These are phyloP conservation scores for Hypoxylon cercidicola DNA, from an alignment of 495 filamentous ascomycete genomes.

Conservation along the genomic window DNA sequence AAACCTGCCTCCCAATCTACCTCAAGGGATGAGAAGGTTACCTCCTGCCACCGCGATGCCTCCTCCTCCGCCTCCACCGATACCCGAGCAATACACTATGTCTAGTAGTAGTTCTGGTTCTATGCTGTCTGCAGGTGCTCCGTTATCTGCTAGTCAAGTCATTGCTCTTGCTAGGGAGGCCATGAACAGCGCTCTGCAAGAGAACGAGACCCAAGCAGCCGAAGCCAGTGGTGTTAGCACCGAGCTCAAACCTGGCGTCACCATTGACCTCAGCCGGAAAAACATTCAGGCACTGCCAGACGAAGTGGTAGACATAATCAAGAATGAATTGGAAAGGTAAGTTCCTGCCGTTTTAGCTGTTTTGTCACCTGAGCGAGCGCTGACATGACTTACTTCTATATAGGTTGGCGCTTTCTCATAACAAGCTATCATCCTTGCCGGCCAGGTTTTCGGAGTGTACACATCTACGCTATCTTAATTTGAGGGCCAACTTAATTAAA, in stretches of 20 bases:
- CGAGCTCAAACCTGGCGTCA: slow-evolving; percentile 80
- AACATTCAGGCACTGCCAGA: slow-evolving; percentile 83
- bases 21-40: slow-evolving; percentile 50
- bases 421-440: slow-evolving; percentile 81
- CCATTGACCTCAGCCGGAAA: slow-evolving; percentile 87
- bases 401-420: slow-evolving; percentile 90
- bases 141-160: slow-evolving; percentile 60
- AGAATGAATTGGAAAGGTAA: slow-evolving; percentile 90
- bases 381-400: slow-evolving; percentile 17
- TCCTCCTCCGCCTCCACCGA: slow-evolving; percentile 50
- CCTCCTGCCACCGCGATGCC: slow-evolving; percentile 49
- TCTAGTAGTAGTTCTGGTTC: slow-evolving; percentile 39
- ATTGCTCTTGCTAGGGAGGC: slow-evolving; percentile 69
- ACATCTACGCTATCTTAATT: slow-evolving; percentile 93
- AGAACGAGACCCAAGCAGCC: slow-evolving; percentile 73
- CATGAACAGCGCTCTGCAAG: slow-evolving; percentile 73
- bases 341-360: slow-evolving; percentile 13
- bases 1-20: slow-evolving; percentile 54
- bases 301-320: slow-evolving; percentile 91
- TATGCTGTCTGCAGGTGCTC: slow-evolving; percentile 52
- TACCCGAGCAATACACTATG: slow-evolving; percentile 49
- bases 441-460: slow-evolving; percentile 85
- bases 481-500: slow-evolving; percentile 84
- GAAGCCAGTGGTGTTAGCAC: slow-evolving; percentile 74
- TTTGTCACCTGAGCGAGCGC: slow-evolving; percentile 5